Percentiles rank a stretch among this genome's conserved stretches.
These are phyloP conservation scores for Malania oleifera DNA, from an alignment of 164 flowering plant genomes.

Conservation along the genomic window DNA sequence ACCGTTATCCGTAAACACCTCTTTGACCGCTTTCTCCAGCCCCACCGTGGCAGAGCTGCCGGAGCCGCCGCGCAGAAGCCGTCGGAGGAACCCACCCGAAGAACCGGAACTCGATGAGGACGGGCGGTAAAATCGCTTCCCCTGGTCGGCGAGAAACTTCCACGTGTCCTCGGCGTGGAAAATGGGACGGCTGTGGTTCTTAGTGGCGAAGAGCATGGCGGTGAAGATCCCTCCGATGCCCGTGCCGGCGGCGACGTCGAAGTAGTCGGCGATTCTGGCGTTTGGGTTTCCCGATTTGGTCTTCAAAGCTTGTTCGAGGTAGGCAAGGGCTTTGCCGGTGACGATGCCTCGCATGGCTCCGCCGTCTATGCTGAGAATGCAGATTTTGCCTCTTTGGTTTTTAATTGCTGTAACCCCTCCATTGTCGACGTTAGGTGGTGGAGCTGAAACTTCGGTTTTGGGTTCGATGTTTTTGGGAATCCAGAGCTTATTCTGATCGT, in stretches of 20 bases:
- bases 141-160: constrained; percentile 58
- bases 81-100: constrained; percentile 26
- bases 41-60: constrained; percentile 29
- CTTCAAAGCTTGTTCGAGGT: constrained; percentile 69
- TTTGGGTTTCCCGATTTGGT: constrained; percentile 66
- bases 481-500: constrained; percentile 76
- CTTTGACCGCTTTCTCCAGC: constrained; percentile 58
- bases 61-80: constrained; percentile 21
- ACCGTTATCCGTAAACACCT: constrained; percentile 40
- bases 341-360: constrained; percentile 82
- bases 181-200: constrained; percentile 48
- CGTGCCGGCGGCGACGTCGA: constrained; percentile 88
- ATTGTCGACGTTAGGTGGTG: constrained; percentile 1
- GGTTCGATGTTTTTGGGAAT: constrained; percentile 49
- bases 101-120: constrained; percentile 10
- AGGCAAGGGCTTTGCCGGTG: constrained; percentile 74
- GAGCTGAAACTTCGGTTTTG: constrained; percentile 6
- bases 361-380: constrained; percentile 81
- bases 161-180: constrained; percentile 82
- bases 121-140: constrained; percentile 36
- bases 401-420: constrained; percentile 34
- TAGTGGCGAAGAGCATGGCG: constrained; percentile 74
- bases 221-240: constrained; percentile 91
- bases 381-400: constrained; percentile 85
- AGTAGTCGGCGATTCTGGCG: constrained; percentile 85